These are phyloP conservation scores for Candida tetrigidarum DNA, from an alignment of 1,139 yeast genomes.

Conservation along the genomic window DNA sequence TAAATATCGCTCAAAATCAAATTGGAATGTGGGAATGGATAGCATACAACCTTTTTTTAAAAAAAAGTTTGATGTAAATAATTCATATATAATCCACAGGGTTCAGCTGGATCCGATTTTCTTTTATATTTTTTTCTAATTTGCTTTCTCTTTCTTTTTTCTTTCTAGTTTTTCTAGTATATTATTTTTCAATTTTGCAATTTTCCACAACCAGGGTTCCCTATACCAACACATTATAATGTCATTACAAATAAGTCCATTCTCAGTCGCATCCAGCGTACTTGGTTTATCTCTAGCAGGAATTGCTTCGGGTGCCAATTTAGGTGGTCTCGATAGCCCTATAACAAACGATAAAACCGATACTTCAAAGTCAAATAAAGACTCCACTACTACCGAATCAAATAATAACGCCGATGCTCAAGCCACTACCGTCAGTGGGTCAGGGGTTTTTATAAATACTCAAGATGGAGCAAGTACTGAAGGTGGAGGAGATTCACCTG, in stretches of 20 bases:
- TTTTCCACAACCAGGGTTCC: no score
- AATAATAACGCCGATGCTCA: constrained; percentile 15
- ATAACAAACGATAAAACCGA: constrained; percentile 10
- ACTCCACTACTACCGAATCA: constrained; percentile 12
- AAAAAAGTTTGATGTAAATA: no score
- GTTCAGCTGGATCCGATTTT: no score
- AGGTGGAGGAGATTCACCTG: not conserved
- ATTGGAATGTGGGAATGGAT: not conserved
- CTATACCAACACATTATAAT: no score
- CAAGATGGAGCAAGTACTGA: not conserved
- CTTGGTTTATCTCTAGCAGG: constrained; percentile 20
- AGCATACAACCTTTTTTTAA: no score
- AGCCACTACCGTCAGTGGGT: constrained; percentile 8
- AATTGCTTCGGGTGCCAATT: constrained; percentile 14
- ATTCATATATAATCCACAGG: constrained; percentile 1
- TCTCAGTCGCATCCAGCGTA: constrained; percentile 16
- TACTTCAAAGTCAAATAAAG: constrained; percentile 11
- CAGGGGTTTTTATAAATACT: constrained; percentile 1
- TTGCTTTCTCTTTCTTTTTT: no score
- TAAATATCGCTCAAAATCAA: constrained; percentile 3
- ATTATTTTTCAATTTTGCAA: no score
- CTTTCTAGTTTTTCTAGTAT: no score
- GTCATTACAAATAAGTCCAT: constrained; percentile 22
- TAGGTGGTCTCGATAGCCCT: constrained; percentile 21
- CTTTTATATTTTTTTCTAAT: no score